Percentiles rank a stretch among this genome's conserved stretches.
phyloP scores from a whole-genome alignment of 768 basidiomycete species.

The Candolleomyces efflorescens region DNA sequence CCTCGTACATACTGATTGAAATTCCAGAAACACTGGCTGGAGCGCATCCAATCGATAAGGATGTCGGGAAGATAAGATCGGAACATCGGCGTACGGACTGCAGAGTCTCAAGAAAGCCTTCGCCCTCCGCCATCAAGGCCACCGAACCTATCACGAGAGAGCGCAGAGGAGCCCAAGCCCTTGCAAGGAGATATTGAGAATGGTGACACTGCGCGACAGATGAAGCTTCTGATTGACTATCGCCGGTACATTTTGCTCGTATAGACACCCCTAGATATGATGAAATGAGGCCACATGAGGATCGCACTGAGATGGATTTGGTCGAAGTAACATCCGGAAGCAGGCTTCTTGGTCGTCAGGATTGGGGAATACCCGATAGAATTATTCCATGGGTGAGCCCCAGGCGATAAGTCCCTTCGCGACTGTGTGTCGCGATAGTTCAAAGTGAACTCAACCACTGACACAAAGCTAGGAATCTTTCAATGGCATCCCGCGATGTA shows the following conservation, averaged over 20 bases:
- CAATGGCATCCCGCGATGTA: too few species aligned
- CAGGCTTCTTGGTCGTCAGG: not conserved
- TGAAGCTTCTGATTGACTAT: too few species aligned
- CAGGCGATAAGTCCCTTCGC: too few species aligned
- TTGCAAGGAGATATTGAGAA: not conserved
- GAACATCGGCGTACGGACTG: not conserved
- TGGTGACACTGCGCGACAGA: too few species aligned
- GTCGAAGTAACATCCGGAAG: not conserved
- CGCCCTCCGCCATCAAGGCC: not conserved
- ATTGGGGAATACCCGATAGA: too few species aligned
- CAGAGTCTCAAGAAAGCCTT: not conserved
- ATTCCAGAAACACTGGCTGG: not conserved
- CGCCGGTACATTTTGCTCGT: not conserved
- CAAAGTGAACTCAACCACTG: too few species aligned
- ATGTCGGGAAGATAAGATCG: conserved; percentile 4
- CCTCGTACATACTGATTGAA: too few species aligned
- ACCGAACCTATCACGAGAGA: not conserved
- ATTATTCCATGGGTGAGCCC: too few species aligned
- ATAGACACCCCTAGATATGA: not conserved
- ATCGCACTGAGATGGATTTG: not conserved
- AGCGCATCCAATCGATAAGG: not conserved
- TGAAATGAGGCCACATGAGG: not conserved
- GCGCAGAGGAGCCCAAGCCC: not conserved
- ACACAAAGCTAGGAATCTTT: too few species aligned
- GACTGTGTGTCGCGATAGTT: too few species aligned